Base-by-base conservation (phyloP, 2,329 filamentous ascomycete species). In the Colletotrichum euphorbiae region DNA sequence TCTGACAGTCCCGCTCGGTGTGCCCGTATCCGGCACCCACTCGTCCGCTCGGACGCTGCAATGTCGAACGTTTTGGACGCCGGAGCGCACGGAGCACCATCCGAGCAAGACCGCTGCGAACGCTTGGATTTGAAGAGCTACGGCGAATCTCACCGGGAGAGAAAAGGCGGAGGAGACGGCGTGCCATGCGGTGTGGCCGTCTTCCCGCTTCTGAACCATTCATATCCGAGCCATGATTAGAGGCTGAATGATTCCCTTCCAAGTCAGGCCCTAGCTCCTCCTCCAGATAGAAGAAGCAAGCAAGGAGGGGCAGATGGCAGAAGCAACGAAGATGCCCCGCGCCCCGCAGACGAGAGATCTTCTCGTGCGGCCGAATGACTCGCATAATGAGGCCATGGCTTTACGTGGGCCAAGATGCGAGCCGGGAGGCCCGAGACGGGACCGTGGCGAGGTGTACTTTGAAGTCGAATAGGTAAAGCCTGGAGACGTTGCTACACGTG, bases 41-140 rank as follows among this genome's bases (percentile, higher is more conserved):
- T n/a, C n/a, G 56, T 33, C 52, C 67, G 67, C 67, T 67, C 67
- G 45, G 63, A 62, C 51, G 50, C 56, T 62, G 55, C 50, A 61
- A 51, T 42, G 40, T 67, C n/a, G 48, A 40, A 54, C 51, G 62
- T 61, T 62, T 62, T 58, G 56, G 50, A 46, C 38, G 57, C 48
- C 56, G 15, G 24, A 19, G 6, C 52, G 51, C 62, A 58, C 63
- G 19, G 38, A 7, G 63, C 50, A 24, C 46, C 45, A 31, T 62
- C 63, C 51, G 45, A 67, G 67, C 67, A 36, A 43, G 36, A 11
- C 54, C 54, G 42, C 42, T 24, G 42, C 8, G 12, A 24, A 46
- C 17, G 40, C 33, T 51, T 21, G 36, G 50, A 55, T 56, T 11
- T 56, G 50, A 43, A 45, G 21, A 50, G 56, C 9, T 31, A 43